A percentile compares a stretch with the other conserved stretches of the same genome.
Evolutionary conservation across 2,329 filamentous ascomycete genomes (phyloP).

Genomic region (Phialophora verrucosa): DNA sequence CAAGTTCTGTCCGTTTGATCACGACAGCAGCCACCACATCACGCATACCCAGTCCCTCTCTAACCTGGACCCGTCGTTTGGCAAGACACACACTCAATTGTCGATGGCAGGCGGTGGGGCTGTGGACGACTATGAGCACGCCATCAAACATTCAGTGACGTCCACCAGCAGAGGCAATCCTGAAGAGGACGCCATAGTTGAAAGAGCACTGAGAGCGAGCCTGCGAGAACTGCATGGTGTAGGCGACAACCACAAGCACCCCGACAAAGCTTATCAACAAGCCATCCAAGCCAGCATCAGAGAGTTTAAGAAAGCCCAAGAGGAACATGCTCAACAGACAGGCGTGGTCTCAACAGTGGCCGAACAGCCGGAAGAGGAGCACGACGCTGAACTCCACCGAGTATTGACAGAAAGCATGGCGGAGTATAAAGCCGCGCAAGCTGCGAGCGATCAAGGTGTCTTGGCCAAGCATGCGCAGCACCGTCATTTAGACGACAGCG

Average conservation of each 20-base stretch:
- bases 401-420: conserved; percentile 53
- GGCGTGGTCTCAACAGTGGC: conserved; percentile 14
- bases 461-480: not conserved
- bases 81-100: conserved; percentile 26
- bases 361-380: conserved; percentile 38
- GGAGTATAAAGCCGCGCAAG: conserved; percentile 41
- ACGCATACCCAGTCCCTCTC: conserved; percentile 24
- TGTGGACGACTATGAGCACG: conserved; percentile 71
- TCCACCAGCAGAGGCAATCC: conserved; percentile 73
- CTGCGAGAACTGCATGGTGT: conserved; percentile 62
- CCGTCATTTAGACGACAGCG: conserved; percentile 33
- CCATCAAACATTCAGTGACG: conserved; percentile 71
- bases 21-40: conserved; percentile 32
- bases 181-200: conserved; percentile 72
- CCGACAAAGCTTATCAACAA: conserved; percentile 43
- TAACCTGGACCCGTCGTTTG: conserved; percentile 25
- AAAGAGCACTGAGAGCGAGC: conserved; percentile 75
- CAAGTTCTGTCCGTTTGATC: conserved; percentile 37
- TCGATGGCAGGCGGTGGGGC: conserved; percentile 44
- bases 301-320: conserved; percentile 34
- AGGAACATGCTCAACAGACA: conserved; percentile 36
- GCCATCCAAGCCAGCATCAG: conserved; percentile 40
- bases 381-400: conserved; percentile 52
- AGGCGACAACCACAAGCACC: conserved; percentile 40
- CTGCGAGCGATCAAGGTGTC: not conserved